Evolutionary conservation across 169 alveolate genomes (phyloP).

Genomic region (Eimeria falciformis): DNA sequence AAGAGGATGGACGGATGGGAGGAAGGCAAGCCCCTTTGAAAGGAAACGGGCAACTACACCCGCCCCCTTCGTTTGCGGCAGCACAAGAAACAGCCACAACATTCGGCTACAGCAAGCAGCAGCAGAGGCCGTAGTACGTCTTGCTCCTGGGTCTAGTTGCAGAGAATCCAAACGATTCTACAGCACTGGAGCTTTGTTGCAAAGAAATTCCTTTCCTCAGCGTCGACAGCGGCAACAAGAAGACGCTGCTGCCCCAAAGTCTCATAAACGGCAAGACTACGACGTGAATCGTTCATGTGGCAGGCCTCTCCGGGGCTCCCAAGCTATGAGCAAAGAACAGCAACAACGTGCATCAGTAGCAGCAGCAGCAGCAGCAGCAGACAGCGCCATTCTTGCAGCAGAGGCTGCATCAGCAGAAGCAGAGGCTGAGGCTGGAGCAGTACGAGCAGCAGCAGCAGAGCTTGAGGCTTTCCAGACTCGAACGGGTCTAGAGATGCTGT

Average conservation of each 20-base stretch:
- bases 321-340: neutral
- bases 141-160: neutral
- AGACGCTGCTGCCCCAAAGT: neutral
- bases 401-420: conserved; percentile 43
- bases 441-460: conserved; percentile 43
- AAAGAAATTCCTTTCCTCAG: neutral
- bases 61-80: conserved; percentile 54
- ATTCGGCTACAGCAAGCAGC: conserved; percentile 44
- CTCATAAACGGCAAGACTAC: neutral
- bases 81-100: conserved; percentile 55
- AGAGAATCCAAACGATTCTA: neutral
- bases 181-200: conserved; percentile 21
- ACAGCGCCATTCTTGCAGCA: neutral
- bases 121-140: conserved; percentile 15
- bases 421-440: conserved; percentile 41
- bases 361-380: conserved; percentile 27
- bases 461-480: neutral
- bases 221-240: conserved; percentile 1
- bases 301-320: conserved; percentile 1
- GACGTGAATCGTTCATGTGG: neutral
- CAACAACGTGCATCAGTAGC: conserved; percentile 47
- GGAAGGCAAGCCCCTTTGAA: neutral
- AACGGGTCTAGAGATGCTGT: conserved; percentile 10
- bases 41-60: neutral
- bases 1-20: neutral